Percentiles rank a stretch among this genome's conserved stretches.
Conservation (phyloP, 139 green algal species). For the Choricystis sp. region DNA sequence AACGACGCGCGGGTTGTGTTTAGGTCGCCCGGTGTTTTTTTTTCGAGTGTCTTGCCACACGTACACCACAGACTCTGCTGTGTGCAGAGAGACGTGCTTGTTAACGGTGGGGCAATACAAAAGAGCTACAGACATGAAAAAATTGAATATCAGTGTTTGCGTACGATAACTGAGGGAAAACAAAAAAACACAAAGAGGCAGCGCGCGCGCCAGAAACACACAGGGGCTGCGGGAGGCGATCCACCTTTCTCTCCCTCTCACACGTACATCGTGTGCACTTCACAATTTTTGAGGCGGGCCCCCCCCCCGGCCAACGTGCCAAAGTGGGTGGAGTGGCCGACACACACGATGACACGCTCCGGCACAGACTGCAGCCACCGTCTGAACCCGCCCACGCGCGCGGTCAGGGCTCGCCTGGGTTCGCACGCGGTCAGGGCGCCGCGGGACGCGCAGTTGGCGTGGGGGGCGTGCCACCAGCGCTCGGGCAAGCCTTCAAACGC, state of each 20-base stretch:
- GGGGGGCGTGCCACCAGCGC: conserved; percentile 39
- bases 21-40: no score
- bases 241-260: conserved; percentile 4
- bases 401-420: conserved; percentile 18
- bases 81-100: no score
- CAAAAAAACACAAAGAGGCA: no score
- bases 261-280: conserved; percentile 21
- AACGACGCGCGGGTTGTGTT: no score
- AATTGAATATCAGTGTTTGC: no score
- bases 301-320: conserved; percentile 24
- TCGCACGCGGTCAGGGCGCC: conserved; percentile 20
- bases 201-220: neutral
- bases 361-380: conserved; percentile 30
- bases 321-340: conserved; percentile 50
- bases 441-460: conserved; percentile 28
- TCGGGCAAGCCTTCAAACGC: conserved; percentile 28
- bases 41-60: no score
- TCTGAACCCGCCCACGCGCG: conserved; percentile 32
- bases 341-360: conserved; percentile 40
- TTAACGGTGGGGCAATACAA: no score
- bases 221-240: neutral
- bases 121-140: no score
- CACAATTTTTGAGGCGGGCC: conserved; percentile 38
- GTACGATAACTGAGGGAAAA: no score
- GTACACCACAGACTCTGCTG: no score